Percentiles rank a stretch among this genome's conserved stretches.
Conservation (phyloP, 768 basidiomycete species). For the Hygrocybe punicea region DNA sequence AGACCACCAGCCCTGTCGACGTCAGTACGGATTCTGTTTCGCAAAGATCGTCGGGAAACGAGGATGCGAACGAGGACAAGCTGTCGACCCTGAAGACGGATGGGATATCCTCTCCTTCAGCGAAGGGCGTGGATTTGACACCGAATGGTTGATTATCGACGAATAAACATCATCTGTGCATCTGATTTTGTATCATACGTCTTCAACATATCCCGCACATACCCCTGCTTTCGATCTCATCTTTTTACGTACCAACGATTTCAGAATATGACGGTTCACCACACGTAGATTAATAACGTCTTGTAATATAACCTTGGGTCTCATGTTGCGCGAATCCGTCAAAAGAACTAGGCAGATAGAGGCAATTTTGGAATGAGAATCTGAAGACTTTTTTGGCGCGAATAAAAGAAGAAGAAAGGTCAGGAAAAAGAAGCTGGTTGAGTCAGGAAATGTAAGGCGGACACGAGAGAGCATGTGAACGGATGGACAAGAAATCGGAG, state of each 20-base stretch:
- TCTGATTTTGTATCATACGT: slow-evolving; percentile 2
- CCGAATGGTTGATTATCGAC: slow-evolving; percentile 86
- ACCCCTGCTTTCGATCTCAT: slow-evolving; percentile 27
- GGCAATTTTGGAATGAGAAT: no score
- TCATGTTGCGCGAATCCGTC: no score
- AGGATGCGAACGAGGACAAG: slow-evolving; percentile 49
- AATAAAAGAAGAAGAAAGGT: background rate
- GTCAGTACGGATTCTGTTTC: slow-evolving; percentile 32
- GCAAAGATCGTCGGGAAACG: slow-evolving; percentile 63
- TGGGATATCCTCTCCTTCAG: slow-evolving; percentile 68
- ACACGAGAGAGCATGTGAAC: slow-evolving; percentile 11
- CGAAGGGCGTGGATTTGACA: slow-evolving; percentile 73
- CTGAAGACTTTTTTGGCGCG: no score
- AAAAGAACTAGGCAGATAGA: no score
- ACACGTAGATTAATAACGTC: no score
- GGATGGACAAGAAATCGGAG: slow-evolving; percentile 8
- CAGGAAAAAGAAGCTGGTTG: slow-evolving; percentile 6
- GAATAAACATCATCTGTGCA: slow-evolving; percentile 26
- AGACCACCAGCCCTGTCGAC: slow-evolving; percentile 20
- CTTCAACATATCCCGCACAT: slow-evolving; percentile 22
- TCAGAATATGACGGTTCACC: no score
- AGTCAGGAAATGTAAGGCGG: slow-evolving; percentile 6
- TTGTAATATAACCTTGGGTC: no score
- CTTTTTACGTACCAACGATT: no score
- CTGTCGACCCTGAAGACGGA: slow-evolving; percentile 55